These are phyloP conservation scores for Pelargonium australe DNA, from an alignment of 441 rosid genomes.

Conservation along the genomic window DNA sequence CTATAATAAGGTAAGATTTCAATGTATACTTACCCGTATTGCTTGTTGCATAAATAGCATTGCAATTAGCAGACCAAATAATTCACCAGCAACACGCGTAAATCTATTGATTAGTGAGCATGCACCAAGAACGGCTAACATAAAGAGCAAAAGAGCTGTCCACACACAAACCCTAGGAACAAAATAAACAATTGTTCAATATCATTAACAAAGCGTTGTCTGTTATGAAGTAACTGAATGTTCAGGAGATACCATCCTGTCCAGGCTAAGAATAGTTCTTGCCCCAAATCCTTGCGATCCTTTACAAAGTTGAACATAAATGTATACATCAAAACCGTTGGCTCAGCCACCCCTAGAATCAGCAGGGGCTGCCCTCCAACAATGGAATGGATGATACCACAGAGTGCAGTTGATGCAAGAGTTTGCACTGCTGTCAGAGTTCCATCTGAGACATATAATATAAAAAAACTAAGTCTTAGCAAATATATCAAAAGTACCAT, in stretches of 20 bases:
- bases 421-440: conserved; percentile 70
- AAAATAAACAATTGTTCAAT: conserved; percentile 21
- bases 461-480: not conserved
- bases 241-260: conserved; percentile 54
- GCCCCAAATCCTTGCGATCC: conserved; percentile 68
- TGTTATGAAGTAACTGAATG: conserved; percentile 1
- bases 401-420: conserved; percentile 68
- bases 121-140: conserved; percentile 59
- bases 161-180: conserved; percentile 66
- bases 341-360: conserved; percentile 79
- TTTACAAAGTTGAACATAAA: conserved; percentile 70
- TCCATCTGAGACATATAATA: conserved; percentile 41
- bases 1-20: conserved; percentile 10
- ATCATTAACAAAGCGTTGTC: not conserved
- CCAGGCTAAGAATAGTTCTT: conserved; percentile 68
- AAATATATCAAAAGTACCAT: conserved; percentile 3
- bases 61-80: conserved; percentile 75
- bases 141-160: conserved; percentile 68
- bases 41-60: conserved; percentile 89
- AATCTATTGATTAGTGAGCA: conserved; percentile 79
- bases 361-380: conserved; percentile 74
- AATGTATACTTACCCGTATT: conserved; percentile 44
- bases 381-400: conserved; percentile 64
- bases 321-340: conserved; percentile 73
- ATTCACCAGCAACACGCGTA: conserved; percentile 76